Conservation (phyloP, 2,329 filamentous ascomycete genomes). For the Aspergillus chevalieri region DNA sequence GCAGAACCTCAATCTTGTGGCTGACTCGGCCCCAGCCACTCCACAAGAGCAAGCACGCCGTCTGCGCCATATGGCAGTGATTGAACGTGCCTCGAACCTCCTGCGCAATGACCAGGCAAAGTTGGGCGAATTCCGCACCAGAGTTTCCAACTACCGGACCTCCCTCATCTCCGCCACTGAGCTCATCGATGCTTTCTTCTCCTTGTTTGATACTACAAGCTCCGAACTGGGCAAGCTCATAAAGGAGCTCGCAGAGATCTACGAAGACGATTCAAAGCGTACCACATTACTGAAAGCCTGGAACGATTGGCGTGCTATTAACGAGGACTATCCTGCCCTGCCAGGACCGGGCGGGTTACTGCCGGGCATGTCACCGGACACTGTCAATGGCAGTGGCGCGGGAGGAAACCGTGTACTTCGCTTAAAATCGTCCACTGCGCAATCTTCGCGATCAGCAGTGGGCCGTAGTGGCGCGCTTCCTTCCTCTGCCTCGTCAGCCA, state of each 20-base stretch:
- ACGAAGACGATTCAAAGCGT: conserved; percentile 72
- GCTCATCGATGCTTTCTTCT: conserved; percentile 81
- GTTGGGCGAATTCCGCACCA: conserved; percentile 67
- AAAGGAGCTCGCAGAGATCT: conserved; percentile 86
- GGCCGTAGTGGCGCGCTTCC: conserved; percentile 52
- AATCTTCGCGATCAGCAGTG: conserved; percentile 58
- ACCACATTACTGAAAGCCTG: conserved; percentile 72
- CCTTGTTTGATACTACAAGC: conserved; percentile 74
- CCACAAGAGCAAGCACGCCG: conserved; percentile 76
- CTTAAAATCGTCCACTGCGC: conserved; percentile 63
- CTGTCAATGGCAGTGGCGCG: conserved; percentile 50
- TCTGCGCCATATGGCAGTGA: conserved; percentile 73
- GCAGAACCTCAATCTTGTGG: conserved; percentile 46
- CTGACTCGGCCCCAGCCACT: conserved; percentile 44
- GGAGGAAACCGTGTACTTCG: conserved; percentile 59
- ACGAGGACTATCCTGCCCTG: conserved; percentile 88
- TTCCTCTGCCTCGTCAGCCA: conserved; percentile 27
- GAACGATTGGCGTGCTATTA: conserved; percentile 93
- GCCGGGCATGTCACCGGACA: conserved; percentile 45
- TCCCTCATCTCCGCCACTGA: conserved; percentile 64
- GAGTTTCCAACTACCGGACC: conserved; percentile 72
- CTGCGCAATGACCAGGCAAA: conserved; percentile 71
- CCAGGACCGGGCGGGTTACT: conserved; percentile 67
- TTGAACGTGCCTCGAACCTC: conserved; percentile 76
- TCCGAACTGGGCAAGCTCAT: conserved; percentile 80